A percentile compares a stretch with the other conserved stretches of the same genome.
These are phyloP conservation scores for Quercus parvula DNA, from an alignment of 306 rosid species.

Conservation along the genomic window DNA sequence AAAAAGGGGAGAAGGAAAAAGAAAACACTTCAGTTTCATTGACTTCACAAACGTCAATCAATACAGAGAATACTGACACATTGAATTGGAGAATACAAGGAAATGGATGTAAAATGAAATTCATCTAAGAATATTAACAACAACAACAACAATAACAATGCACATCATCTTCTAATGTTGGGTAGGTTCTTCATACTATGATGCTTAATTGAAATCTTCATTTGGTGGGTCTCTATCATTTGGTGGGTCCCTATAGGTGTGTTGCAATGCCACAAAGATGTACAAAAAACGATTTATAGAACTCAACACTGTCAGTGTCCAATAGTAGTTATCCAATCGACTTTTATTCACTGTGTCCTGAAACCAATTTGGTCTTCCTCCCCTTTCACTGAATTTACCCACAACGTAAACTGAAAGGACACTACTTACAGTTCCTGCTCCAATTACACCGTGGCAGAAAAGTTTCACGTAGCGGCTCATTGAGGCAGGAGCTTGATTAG, in stretches of 20 bases:
- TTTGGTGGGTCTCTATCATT: background rate
- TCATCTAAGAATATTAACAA: too few relatives aligned
- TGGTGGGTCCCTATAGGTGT: background rate
- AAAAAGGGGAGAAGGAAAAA: too few relatives aligned
- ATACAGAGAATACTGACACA: too few relatives aligned
- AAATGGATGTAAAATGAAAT: too few relatives aligned
- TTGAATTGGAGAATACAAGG: too few relatives aligned
- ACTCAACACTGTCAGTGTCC: conserved; percentile 16
- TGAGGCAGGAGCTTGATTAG: background rate
- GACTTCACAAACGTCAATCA: too few relatives aligned
- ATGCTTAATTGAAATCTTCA: too few relatives aligned
- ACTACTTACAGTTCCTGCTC: conserved; percentile 23
- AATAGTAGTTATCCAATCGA: conserved; percentile 31
- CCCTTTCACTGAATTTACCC: conserved; percentile 15
- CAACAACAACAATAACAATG: too few relatives aligned
- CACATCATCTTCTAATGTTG: too few relatives aligned
- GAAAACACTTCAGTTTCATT: too few relatives aligned
- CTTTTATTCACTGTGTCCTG: conserved; percentile 29
- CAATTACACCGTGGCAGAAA: conserved; percentile 4
- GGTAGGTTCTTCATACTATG: too few relatives aligned
- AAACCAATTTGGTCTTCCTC: conserved; percentile 31
- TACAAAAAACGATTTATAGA: conserved; percentile 12
- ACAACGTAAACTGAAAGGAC: conserved; percentile 14
- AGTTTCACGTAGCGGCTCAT: background rate
- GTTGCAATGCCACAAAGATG: conserved; percentile 6